Percentiles rank a stretch among this genome's conserved stretches.
Conservation (phyloP, 805 yeast species). For the Pichia insulana region DNA sequence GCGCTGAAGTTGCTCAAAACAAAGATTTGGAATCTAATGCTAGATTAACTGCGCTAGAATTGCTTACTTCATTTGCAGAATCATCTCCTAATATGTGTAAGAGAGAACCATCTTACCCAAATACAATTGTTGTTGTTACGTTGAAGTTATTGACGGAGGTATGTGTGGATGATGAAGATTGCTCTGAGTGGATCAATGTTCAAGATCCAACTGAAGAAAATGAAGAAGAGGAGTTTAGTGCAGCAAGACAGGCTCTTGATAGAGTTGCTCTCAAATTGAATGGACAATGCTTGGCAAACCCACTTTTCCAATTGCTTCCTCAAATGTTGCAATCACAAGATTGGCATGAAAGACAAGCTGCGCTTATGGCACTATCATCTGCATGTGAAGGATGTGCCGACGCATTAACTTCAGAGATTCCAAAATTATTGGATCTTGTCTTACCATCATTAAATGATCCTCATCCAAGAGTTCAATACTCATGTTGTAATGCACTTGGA, state of each 20-base stretch:
- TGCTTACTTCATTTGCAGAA: conserved; percentile 84
- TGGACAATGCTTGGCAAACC: conserved; percentile 76
- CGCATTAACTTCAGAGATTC: conserved; percentile 72
- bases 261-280: conserved; percentile 78
- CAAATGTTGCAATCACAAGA: conserved; percentile 64
- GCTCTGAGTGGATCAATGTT: conserved; percentile 68
- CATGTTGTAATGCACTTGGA: conserved; percentile 93
- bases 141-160: conserved; percentile 88
- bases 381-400: conserved; percentile 98
- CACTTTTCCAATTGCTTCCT: conserved; percentile 80
- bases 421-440: conserved; percentile 73
- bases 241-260: conserved; percentile 92
- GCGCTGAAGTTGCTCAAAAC: conserved; percentile 75
- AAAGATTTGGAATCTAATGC: conserved; percentile 71
- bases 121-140: conserved; percentile 62
- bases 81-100: conserved; percentile 94
- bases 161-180: conserved; percentile 63
- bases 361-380: conserved; percentile 91
- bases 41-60: conserved; percentile 80
- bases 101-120: conserved; percentile 61
- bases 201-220: conserved; percentile 72
- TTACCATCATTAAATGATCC: conserved; percentile 77
- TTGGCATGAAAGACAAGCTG: conserved; percentile 97
- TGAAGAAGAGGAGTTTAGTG: conserved; percentile 72
- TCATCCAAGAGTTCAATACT: conserved; percentile 94